phyloP scores from a whole-genome alignment of 352 stramenopile genomes.

The Halophytophthora polymorphica region DNA sequence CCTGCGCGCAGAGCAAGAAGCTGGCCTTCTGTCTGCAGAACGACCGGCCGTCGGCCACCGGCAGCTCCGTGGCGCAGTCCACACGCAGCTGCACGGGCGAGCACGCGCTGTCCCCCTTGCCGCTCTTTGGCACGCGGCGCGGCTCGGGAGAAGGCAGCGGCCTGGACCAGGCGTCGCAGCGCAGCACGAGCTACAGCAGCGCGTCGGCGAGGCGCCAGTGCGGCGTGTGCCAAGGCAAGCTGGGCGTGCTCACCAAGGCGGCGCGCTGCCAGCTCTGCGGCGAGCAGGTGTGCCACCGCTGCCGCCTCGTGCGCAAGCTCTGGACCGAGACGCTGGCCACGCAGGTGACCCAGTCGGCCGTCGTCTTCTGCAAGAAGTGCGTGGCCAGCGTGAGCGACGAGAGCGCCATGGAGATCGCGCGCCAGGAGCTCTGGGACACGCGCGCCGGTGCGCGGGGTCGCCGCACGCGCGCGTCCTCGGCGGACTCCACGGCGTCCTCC shows the following conservation, averaged over 20 bases:
- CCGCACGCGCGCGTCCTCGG: slow-evolving; percentile 37
- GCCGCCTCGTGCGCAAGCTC: slow-evolving; percentile 42
- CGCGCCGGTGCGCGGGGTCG: slow-evolving; percentile 23
- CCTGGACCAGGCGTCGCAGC: slow-evolving; percentile 23
- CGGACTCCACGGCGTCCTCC: slow-evolving; percentile 9
- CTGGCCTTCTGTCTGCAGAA: slow-evolving; percentile 53
- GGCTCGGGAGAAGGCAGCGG: too few species aligned
- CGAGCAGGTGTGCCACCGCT: slow-evolving; percentile 40
- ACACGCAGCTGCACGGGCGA: slow-evolving; percentile 8
- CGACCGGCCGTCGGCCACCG: slow-evolving; percentile 23
- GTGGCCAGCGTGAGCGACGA: slow-evolving; percentile 48
- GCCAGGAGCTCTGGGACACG: slow-evolving; percentile 47
- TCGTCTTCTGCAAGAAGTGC: slow-evolving; percentile 70
- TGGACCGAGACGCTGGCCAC: slow-evolving; percentile 39
- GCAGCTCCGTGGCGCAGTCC: slow-evolving; percentile 1
- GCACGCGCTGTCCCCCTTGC: slow-evolving; percentile 3
- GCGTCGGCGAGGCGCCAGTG: slow-evolving; percentile 21
- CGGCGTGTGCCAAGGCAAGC: slow-evolving; percentile 28
- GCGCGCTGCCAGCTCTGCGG: slow-evolving; percentile 42
- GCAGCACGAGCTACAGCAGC: slow-evolving; percentile 20
- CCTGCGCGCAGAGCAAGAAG: slow-evolving; percentile 69
- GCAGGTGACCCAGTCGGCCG: slow-evolving; percentile 38
- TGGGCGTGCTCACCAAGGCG: slow-evolving; percentile 31
- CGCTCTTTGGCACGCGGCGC: too few species aligned
- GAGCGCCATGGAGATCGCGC: slow-evolving; percentile 56